phyloP scores from a whole-genome alignment of 805 yeast genomes.

The Huiozyma sinensis region DNA sequence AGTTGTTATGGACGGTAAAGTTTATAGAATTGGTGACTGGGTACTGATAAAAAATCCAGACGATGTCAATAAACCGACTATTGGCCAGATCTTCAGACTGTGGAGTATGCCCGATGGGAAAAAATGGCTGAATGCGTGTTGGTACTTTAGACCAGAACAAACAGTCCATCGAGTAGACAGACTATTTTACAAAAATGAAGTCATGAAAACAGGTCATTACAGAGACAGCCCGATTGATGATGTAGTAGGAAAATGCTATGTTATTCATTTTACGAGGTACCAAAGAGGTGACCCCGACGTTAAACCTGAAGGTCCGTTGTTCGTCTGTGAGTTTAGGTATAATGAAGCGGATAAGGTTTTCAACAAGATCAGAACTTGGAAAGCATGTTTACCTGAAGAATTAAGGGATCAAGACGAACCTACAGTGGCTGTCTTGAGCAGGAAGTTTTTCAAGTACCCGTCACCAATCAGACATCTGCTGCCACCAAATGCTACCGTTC shows the following conservation, averaged over 20 bases:
- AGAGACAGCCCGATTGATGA: conserved; percentile 86
- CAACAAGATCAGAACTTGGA: conserved; percentile 95
- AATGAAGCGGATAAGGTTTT: conserved; percentile 84
- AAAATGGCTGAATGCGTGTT: conserved; percentile 85
- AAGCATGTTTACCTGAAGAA: conserved; percentile 96
- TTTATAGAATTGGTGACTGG: conserved; percentile 91
- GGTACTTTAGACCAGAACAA: conserved; percentile 97
- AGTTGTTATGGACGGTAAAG: conserved; percentile 57
- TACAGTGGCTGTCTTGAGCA: conserved; percentile 56
- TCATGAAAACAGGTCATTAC: conserved; percentile 92
- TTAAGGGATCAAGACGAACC: conserved; percentile 77
- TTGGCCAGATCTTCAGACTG: conserved; percentile 85
- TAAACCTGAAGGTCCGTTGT: conserved; percentile 72
- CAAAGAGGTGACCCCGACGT: conserved; percentile 88
- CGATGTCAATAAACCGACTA: conserved; percentile 80
- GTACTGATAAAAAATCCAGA: conserved; percentile 80
- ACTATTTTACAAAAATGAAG: conserved; percentile 86
- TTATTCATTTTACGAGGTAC: conserved; percentile 86
- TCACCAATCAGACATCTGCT: conserved; percentile 77
- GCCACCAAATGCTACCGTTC: conserved; percentile 62
- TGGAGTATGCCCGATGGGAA: conserved; percentile 75
- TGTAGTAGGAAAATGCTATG: conserved; percentile 87
- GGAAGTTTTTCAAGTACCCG: conserved; percentile 61
- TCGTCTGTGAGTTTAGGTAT: conserved; percentile 90
- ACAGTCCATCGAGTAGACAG: conserved; percentile 90